Evolutionary conservation across 495 filamentous ascomycete genomes (phyloP).

Genomic region (Podospora comata): DNA sequence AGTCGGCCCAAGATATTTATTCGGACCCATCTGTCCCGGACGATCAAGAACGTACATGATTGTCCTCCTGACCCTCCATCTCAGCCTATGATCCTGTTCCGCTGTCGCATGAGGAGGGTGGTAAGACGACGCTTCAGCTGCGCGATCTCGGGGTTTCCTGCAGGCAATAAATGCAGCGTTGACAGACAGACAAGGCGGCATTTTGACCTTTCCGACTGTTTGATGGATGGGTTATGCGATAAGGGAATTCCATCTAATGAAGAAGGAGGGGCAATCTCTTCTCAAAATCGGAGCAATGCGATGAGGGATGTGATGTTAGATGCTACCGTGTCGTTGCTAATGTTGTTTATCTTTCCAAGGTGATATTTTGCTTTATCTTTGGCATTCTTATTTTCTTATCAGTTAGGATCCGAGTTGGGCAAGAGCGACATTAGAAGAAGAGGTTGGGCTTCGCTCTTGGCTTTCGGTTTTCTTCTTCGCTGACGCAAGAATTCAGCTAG

Average conservation of each 20-base stretch:
- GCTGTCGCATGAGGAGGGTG: neutral
- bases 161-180: neutral
- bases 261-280: too few species aligned
- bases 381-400: neutral
- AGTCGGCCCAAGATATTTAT: neutral
- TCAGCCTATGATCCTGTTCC: neutral
- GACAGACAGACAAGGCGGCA: neutral
- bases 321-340: too few species aligned
- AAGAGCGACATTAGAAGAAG: neutral
- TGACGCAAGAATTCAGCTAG: conserved; percentile 5
- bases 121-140: neutral
- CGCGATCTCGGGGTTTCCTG: neutral
- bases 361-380: neutral
- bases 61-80: neutral
- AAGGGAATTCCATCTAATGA: too few species aligned
- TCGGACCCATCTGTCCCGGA: neutral
- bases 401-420: neutral
- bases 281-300: neutral
- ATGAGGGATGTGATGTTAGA: too few species aligned
- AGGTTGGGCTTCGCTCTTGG: neutral
- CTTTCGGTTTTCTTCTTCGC: neutral
- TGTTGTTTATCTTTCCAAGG: neutral
- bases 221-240: neutral
- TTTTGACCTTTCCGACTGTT: neutral
- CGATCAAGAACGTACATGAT: neutral